Conservation (phyloP, 2,329 filamentous ascomycete species). For the Rhinocladiella similis region DNA sequence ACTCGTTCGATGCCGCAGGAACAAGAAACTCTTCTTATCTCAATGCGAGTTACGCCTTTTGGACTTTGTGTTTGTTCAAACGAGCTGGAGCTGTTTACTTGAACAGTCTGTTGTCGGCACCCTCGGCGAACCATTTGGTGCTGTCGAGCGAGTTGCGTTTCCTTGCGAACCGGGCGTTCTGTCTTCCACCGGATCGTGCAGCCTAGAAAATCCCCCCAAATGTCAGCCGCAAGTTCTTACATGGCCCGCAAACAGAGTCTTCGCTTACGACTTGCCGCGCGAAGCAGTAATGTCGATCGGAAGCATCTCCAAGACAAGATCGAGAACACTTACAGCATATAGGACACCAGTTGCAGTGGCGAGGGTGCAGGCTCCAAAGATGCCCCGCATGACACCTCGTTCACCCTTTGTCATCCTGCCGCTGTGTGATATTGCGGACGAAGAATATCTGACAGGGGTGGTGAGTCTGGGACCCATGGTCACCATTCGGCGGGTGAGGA, state of each 20-base stretch:
- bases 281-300: slow-evolving; percentile 17
- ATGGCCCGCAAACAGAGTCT: not conserved
- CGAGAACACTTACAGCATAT: slow-evolving; percentile 24
- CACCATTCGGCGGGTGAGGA: slow-evolving; percentile 17
- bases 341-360: slow-evolving; percentile 15
- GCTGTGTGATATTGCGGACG: not conserved
- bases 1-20: not conserved
- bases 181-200: slow-evolving; percentile 18
- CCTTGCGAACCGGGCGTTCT: slow-evolving; percentile 19
- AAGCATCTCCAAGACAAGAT: slow-evolving; percentile 16
- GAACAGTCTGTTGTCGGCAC: slow-evolving; percentile 13
- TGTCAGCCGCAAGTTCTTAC: slow-evolving; percentile 5
- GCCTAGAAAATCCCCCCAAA: slow-evolving; percentile 10
- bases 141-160: slow-evolving; percentile 20
- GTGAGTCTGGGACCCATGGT: slow-evolving; percentile 20
- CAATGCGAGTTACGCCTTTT: too few species aligned
- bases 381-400: slow-evolving; percentile 14
- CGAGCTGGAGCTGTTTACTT: slow-evolving; percentile 2
- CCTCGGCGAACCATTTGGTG: slow-evolving; percentile 24
- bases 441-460: slow-evolving; percentile 18
- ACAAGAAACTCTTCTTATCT: not conserved
- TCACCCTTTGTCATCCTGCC: slow-evolving; percentile 8
- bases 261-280: slow-evolving; percentile 4
- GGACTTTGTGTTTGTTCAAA: not conserved
- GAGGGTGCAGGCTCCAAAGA: slow-evolving; percentile 17